Evolutionary conservation across 2,329 filamentous ascomycete species (phyloP), one percentile per base, ranked within the genome.

Genomic region (Fusarium redolens): DNA sequence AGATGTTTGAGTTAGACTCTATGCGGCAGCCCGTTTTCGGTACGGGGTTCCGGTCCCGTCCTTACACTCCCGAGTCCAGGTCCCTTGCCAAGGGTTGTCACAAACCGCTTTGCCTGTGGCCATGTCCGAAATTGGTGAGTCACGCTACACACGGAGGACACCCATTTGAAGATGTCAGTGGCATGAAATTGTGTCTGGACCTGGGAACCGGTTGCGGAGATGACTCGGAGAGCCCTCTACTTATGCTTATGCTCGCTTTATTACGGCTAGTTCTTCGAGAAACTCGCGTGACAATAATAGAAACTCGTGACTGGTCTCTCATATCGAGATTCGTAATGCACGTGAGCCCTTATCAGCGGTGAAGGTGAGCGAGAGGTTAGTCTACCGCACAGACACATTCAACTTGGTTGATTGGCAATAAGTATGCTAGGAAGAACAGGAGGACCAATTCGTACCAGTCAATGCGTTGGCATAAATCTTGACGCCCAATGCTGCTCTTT

Each of bases 1-100:
- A 77, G 70, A 65, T 74, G 54, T 67, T 62, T 60, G 55, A 65
- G 52, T 77, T 77, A 65, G 68, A 62, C 69, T 69, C 56, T 43
- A 65, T 69, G 70, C 65, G 65, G 62, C 64, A 61, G 64, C 73
- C 65, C 65, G 65, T 72, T 66, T 59, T 70, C 63, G 65, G 69
- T 65, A 65, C 55, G 65, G 56, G 48, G 61, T 67, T 62, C 69
- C 58, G 64, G 61, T 68, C 61, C 65, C 71, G 70, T 61, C 59
- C 55, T 56, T 33, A 31, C 56, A 62, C 57, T 61, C 62, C 52
- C 63, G 47, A 45, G 55, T 59, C 60, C 45, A 64, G 50, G 68
- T 66, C 54, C 71, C 62, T 71, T 68, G 50, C 47, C 55, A 65
- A 71, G 62, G 62, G 55, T 45, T 47, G 25, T 38, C 37, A 43